Evolutionary conservation across 441 rosid genomes (phyloP).

Genomic region (Lepidium campestre): DNA sequence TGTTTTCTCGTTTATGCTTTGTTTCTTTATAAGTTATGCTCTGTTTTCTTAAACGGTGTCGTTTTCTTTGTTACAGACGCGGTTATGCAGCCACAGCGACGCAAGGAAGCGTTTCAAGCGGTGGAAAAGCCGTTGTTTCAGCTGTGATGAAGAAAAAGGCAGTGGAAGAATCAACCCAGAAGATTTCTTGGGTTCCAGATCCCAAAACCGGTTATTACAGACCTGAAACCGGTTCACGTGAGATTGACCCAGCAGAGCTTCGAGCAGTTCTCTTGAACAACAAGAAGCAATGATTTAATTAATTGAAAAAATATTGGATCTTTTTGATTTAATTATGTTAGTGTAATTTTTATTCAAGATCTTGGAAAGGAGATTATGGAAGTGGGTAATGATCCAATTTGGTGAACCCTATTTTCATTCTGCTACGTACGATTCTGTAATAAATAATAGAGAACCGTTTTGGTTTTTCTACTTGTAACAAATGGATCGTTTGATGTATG

Average conservation of each 20-base stretch:
- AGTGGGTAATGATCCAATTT: slow-evolving; percentile 8
- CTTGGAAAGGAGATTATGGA: slow-evolving; percentile 11
- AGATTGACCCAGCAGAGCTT: slow-evolving; percentile 69
- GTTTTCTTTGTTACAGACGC: slow-evolving; percentile 32
- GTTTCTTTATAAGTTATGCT: not conserved
- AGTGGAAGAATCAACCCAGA: slow-evolving; percentile 46
- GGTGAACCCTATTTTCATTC: slow-evolving; percentile 17
- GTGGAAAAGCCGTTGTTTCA: slow-evolving; percentile 22
- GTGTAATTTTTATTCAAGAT: not conserved
- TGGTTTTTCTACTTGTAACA: slow-evolving; percentile 7
- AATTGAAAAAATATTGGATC: not conserved
- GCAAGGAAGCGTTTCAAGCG: slow-evolving; percentile 24
- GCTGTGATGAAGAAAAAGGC: slow-evolving; percentile 51
- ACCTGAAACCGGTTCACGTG: slow-evolving; percentile 68
- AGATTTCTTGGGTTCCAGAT: slow-evolving; percentile 77
- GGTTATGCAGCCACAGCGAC: slow-evolving; percentile 57
- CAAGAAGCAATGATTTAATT: slow-evolving; percentile 32
- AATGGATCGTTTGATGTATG: not conserved
- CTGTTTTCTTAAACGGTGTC: slow-evolving; percentile 20
- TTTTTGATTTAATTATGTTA: slow-evolving; percentile 1
- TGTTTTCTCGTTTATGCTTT: not conserved
- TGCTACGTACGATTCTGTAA: slow-evolving; percentile 6
- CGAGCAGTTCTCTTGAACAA: slow-evolving; percentile 69
- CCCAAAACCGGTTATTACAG: slow-evolving; percentile 86
- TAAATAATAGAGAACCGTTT: not conserved